Evolutionary conservation across 2,329 filamentous ascomycete species (phyloP).

Genomic region (Fonsecaea pugnacius): DNA sequence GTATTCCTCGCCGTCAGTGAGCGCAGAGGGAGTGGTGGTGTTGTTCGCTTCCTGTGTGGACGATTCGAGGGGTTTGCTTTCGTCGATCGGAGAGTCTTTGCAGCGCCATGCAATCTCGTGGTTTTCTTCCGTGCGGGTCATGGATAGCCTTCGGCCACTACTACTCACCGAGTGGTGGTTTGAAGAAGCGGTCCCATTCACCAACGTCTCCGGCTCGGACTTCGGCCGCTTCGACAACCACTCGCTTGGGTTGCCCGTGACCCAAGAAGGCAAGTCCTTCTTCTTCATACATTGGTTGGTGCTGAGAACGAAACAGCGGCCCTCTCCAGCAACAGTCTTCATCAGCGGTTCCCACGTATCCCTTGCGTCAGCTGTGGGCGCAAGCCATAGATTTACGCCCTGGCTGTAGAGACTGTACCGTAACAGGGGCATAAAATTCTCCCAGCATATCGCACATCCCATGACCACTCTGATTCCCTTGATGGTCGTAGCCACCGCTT

Average conservation of each 20-base stretch:
- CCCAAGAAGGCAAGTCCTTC: slow-evolving; percentile 63
- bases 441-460: slow-evolving; percentile 91
- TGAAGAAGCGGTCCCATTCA: slow-evolving; percentile 12
- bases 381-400: slow-evolving; percentile 89
- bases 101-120: slow-evolving; percentile 55
- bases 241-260: slow-evolving; percentile 44
- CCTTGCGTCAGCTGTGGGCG: slow-evolving; percentile 83
- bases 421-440: slow-evolving; percentile 92
- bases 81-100: slow-evolving; percentile 34
- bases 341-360: slow-evolving; percentile 84
- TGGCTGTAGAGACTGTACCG: slow-evolving; percentile 83
- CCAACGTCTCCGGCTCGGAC: slow-evolving; percentile 5
- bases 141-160: slow-evolving; percentile 36
- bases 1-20: slow-evolving; percentile 49
- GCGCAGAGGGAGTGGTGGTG: background rate
- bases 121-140: slow-evolving; percentile 45
- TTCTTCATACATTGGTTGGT: slow-evolving; percentile 78
- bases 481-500: slow-evolving; percentile 77
- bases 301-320: slow-evolving; percentile 81
- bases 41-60: background rate
- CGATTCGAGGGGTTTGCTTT: slow-evolving; percentile 12
- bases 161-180: slow-evolving; percentile 7
- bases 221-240: slow-evolving; percentile 8
- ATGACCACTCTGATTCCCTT: slow-evolving; percentile 79
- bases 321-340: slow-evolving; percentile 79